Evolutionary conservation across 179 eudicot genomes (phyloP), one percentile per base, ranked within the genome.

Genomic region (Drosera spatulata): DNA sequence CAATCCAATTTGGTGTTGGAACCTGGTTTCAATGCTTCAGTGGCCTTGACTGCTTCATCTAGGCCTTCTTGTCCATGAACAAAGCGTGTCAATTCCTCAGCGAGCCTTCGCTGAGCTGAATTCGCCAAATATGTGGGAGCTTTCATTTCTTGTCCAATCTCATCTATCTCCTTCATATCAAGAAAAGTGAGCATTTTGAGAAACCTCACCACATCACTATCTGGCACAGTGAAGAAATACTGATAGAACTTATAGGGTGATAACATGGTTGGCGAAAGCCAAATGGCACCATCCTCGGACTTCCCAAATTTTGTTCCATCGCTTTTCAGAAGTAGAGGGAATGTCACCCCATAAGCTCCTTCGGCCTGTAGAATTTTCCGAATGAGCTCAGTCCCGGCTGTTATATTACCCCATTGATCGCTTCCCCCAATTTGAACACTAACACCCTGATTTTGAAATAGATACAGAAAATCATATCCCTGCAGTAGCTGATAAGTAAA

Each of bases 341-440:
- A 90, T 2, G 96, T 90, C 55, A 90, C 58, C 0, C 96, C 97
- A 59, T 79, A 90, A 3, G 79, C 95, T 40, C 72, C 77, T 22
- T 80, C 84, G 0, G 65, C 69, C 38, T 76, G 79, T 41, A 82
- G 43, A 72, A 87, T 70, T 71, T 74, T 81, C 13, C 96, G 72
- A 62, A 90, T 83, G 4, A 90, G 80, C 38, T 90, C 97, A 0
- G 97, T 87, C 15, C 97, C 97, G 0, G 88, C 97, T 0, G 94
- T 90, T 45, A 90, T 90, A 62, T 90, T 90, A 5, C 95, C 97
- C 97, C 97, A 90, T 57, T 90, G 95, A 67, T 90, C 97, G 66
- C 93, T 87, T 3, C 97, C 97, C 0, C 97, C 95, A 53, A 90
- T 83, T 63, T 90, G 97, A 53, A 83, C 90, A 56, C 56, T 75